Percentiles rank a stretch among this genome's conserved stretches.
Evolutionary conservation across 306 rosid species (phyloP).

Genomic region (Cajanus cajan): DNA sequence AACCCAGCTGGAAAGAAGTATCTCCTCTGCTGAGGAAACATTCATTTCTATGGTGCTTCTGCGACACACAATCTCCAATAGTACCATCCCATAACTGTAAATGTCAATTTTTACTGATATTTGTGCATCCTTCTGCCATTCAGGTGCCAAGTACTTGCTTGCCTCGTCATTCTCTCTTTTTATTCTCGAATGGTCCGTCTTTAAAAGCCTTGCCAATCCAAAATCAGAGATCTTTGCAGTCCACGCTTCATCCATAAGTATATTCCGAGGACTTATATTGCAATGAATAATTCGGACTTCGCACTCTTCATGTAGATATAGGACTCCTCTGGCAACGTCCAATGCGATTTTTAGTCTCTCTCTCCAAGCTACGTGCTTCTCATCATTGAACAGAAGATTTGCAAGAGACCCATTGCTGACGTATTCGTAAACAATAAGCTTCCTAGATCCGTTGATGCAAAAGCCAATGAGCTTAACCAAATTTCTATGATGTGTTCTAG

Average conservation of each 20-base stretch:
- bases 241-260: conserved; percentile 45
- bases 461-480: conserved; percentile 44
- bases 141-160: conserved; percentile 41
- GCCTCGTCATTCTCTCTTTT: background rate
- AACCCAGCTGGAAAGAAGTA: conserved; percentile 34
- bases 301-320: conserved; percentile 46
- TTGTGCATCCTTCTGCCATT: conserved; percentile 31
- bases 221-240: conserved; percentile 44
- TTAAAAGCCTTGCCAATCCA: conserved; percentile 38
- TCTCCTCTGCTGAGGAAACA: conserved; percentile 19
- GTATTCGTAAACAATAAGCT: conserved; percentile 42
- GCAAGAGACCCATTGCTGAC: conserved; percentile 47
- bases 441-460: conserved; percentile 37
- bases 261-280: conserved; percentile 41
- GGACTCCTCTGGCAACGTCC: conserved; percentile 34
- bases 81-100: conserved; percentile 31
- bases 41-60: conserved; percentile 24
- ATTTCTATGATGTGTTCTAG: conserved; percentile 44
- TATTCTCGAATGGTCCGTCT: background rate
- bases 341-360: conserved; percentile 33
- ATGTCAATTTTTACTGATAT: conserved; percentile 31
- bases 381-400: conserved; percentile 16
- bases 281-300: conserved; percentile 37
- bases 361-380: background rate
- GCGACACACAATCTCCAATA: conserved; percentile 39